phyloP scores from a whole-genome alignment of 163 green algal genomes.

The Chloromonas sp. region DNA sequence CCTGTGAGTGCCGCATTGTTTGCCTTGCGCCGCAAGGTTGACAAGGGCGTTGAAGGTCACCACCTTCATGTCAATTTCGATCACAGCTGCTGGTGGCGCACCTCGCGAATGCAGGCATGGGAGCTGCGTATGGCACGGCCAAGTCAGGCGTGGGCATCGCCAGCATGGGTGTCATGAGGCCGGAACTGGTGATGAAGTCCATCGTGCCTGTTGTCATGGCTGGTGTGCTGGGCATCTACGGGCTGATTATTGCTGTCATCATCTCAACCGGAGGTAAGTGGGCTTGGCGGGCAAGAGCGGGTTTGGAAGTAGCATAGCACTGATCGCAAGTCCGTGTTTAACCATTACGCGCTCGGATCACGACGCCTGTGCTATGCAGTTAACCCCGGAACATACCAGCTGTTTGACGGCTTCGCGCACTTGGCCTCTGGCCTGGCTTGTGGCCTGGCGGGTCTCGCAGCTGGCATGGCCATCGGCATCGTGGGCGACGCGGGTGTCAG shows the following conservation, averaged over 20 bases:
- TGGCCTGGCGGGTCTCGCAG: slow-evolving; percentile 87
- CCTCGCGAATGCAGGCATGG: slow-evolving; percentile 72
- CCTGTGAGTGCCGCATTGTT: slow-evolving; percentile 60
- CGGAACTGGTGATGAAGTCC: slow-evolving; percentile 99
- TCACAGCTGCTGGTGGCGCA: too few species aligned
- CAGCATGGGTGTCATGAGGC: slow-evolving; percentile 98
- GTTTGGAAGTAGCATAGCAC: too few species aligned
- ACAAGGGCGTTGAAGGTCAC: not conserved
- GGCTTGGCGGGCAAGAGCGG: not conserved
- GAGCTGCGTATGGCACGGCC: slow-evolving; percentile 94
- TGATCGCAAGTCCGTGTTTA: too few species aligned
- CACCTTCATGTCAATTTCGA: not conserved
- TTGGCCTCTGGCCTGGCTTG: slow-evolving; percentile 90
- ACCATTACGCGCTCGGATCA: too few species aligned
- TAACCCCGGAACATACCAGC: slow-evolving; percentile 67
- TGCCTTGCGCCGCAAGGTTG: not conserved
- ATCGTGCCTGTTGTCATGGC: slow-evolving; percentile 99
- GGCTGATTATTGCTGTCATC: slow-evolving; percentile 99
- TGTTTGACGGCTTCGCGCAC: slow-evolving; percentile 98
- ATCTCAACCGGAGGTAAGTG: slow-evolving; percentile 89
- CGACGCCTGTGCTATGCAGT: not conserved
- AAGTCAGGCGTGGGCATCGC: slow-evolving; percentile 97
- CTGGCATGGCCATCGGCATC: slow-evolving; percentile 98
- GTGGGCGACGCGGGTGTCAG: slow-evolving; percentile 96
- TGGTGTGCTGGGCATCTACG: slow-evolving; percentile 99